Evolutionary conservation across 192 early-diverging fungal species (phyloP).

Genomic region (Mortierella hygrophila): DNA sequence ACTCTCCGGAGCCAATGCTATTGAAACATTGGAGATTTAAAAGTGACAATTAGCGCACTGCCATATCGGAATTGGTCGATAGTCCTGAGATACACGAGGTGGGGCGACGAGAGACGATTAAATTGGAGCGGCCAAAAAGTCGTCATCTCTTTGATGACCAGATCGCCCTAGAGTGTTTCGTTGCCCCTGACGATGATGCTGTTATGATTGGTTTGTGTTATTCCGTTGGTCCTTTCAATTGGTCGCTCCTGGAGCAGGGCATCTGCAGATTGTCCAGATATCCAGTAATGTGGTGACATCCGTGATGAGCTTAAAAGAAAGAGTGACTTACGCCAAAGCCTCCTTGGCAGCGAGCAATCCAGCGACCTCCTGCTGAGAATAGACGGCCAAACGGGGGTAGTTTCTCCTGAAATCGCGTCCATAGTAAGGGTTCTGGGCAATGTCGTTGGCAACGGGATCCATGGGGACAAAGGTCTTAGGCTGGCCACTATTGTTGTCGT

Average conservation of each 20-base stretch:
- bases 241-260: no score
- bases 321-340: slow-evolving; percentile 27
- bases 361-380: slow-evolving; percentile 83
- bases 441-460: slow-evolving; percentile 69
- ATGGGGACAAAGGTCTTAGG: slow-evolving; percentile 65
- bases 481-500: slow-evolving; percentile 44
- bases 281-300: not conserved
- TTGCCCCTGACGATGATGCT: no score
- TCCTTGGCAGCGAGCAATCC: slow-evolving; percentile 66
- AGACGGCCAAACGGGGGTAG: slow-evolving; percentile 89
- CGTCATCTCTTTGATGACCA: not conserved
- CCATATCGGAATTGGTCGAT: not conserved
- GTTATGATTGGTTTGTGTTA: not conserved
- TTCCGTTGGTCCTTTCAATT: not conserved
- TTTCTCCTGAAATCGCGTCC: slow-evolving; percentile 91
- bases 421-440: slow-evolving; percentile 92
- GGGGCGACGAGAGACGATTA: no score
- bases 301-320: not conserved
- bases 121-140: not conserved
- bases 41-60: not conserved
- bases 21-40: not conserved
- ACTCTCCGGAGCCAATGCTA: slow-evolving; percentile 51
- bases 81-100: no score
- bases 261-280: not conserved
- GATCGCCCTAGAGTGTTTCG: not conserved